Conservation (phyloP, 352 stramenopile genomes). For the Peronospora tabacina region DNA sequence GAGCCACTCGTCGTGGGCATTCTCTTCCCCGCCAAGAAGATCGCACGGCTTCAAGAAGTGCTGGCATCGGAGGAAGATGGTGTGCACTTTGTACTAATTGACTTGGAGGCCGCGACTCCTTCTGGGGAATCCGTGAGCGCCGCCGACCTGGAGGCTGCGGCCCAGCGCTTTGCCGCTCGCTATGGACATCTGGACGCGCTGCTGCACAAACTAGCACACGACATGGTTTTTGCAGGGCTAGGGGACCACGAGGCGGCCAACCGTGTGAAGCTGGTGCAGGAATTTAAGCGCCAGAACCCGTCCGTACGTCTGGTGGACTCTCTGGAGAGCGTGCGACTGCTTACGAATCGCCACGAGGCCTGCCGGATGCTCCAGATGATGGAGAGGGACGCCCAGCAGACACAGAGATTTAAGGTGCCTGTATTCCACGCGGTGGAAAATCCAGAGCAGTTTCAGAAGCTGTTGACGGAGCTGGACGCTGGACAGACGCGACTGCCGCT, state of each 20-base stretch:
- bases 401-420: conserved; percentile 41
- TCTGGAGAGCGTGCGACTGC: conserved; percentile 53
- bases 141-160: conserved; percentile 23
- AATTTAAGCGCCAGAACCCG: conserved; percentile 37
- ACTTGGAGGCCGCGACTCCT: conserved; percentile 42
- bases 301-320: conserved; percentile 56
- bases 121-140: conserved; percentile 12
- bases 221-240: conserved; percentile 68
- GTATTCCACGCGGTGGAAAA: conserved; percentile 41
- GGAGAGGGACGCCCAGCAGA: conserved; percentile 1
- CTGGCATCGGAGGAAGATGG: conserved; percentile 35
- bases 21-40: conserved; percentile 80
- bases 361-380: conserved; percentile 44
- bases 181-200: conserved; percentile 53
- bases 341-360: conserved; percentile 58
- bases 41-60: conserved; percentile 61
- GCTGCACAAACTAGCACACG: conserved; percentile 77
- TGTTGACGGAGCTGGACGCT: conserved; percentile 33
- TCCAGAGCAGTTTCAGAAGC: conserved; percentile 29
- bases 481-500: conserved; percentile 47
- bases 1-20: conserved; percentile 53
- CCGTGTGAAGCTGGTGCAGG: conserved; percentile 48
- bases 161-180: conserved; percentile 20
- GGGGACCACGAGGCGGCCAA: conserved; percentile 36
- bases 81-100: conserved; percentile 69